Percentiles rank a stretch among this genome's conserved stretches.
Evolutionary conservation across 306 rosid species (phyloP).

Genomic region (Lupinus albus): DNA sequence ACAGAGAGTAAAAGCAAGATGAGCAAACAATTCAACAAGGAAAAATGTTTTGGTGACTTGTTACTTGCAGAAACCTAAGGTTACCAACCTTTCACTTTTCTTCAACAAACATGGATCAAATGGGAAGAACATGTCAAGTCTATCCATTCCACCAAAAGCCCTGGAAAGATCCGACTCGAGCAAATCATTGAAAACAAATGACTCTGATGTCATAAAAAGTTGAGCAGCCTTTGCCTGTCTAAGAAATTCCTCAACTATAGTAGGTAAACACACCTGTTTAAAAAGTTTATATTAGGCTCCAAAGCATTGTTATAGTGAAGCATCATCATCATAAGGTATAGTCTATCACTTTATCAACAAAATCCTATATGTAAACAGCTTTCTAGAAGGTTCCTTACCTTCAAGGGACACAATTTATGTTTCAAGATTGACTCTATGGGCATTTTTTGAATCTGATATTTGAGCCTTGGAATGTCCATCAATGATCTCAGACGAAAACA

Average conservation of each 20-base stretch:
- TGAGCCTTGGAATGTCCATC: conserved; percentile 62
- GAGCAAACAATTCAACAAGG: conserved; percentile 21
- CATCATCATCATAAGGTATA: not conserved
- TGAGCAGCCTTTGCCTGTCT: conserved; percentile 77
- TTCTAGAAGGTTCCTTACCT: conserved; percentile 52
- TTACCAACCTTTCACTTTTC: conserved; percentile 69
- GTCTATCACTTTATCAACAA: not conserved
- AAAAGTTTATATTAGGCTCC: conserved; percentile 30
- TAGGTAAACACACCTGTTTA: conserved; percentile 84
- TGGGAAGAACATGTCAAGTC: conserved; percentile 91
- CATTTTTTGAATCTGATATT: conserved; percentile 55
- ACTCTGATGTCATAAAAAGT: conserved; percentile 60
- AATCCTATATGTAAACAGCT: conserved; percentile 9
- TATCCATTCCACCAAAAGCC: conserved; percentile 79
- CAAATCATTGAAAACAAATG: conserved; percentile 56
- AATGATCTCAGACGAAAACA: conserved; percentile 83
- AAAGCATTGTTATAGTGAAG: not conserved
- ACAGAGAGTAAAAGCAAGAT: conserved; percentile 8
- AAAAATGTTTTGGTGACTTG: not conserved
- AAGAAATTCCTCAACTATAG: conserved; percentile 78
- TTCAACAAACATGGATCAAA: conserved; percentile 83
- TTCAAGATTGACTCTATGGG: conserved; percentile 66
- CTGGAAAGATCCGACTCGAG: conserved; percentile 78
- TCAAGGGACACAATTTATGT: conserved; percentile 65
- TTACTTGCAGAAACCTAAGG: not conserved